These are phyloP conservation scores for Naegleria gruberi DNA, from an alignment of 208 protist genomes.

Conservation along the genomic window DNA sequence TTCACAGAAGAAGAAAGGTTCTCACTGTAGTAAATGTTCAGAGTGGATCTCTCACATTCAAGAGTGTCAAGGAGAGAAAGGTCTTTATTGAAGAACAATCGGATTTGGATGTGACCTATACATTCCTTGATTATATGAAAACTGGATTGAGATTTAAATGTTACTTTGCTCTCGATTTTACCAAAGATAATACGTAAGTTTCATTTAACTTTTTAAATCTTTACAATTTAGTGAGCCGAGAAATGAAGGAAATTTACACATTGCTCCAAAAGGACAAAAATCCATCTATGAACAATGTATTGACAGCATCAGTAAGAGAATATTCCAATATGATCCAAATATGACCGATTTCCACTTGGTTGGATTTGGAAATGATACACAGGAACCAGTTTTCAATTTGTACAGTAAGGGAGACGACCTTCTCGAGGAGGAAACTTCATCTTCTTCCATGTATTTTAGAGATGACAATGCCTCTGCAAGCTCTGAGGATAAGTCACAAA, in stretches of 20 bases:
- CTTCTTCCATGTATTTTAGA: background rate
- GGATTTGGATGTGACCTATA: background rate
- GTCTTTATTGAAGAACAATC: background rate
- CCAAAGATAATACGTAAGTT: background rate
- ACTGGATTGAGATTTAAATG: background rate
- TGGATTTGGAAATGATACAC: background rate
- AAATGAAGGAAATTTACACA: background rate
- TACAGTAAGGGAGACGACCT: background rate
- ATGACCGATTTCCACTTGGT: background rate
- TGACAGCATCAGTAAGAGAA: background rate
- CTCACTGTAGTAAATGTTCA: background rate
- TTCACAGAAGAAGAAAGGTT: background rate
- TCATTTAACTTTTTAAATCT: background rate
- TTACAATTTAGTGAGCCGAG: background rate
- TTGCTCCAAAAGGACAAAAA: background rate
- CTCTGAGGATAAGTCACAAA: background rate
- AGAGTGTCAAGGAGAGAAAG: background rate
- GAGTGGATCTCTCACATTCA: background rate
- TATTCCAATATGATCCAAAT: background rate
- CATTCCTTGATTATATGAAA: slow-evolving; percentile 14
- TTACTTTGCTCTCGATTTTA: slow-evolving; percentile 11
- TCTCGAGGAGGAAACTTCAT: background rate
- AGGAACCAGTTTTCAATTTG: background rate
- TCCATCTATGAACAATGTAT: slow-evolving; percentile 11
- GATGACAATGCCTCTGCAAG: background rate